Conservation (phyloP, 2,329 filamentous ascomycete species). For the Curvularia verruculosa region DNA sequence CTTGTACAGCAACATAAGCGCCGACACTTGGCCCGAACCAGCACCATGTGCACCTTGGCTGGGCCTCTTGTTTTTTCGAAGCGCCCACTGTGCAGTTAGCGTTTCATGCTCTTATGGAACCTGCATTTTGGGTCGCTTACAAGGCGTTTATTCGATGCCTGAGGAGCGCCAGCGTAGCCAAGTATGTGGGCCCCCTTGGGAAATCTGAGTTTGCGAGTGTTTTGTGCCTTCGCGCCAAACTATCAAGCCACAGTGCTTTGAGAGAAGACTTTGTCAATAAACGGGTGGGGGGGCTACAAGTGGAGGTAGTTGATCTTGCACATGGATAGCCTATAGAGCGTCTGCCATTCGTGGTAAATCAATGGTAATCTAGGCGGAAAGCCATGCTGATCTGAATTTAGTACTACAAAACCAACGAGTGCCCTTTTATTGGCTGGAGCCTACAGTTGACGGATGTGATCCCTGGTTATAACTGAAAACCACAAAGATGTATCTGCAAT, state of each 20-base stretch:
- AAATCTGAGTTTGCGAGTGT: slow-evolving; percentile 6
- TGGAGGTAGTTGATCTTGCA: not conserved
- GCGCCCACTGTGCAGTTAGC: slow-evolving; percentile 33
- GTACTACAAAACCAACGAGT: not conserved
- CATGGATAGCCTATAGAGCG: not conserved
- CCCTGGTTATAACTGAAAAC: not conserved
- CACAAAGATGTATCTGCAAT: not conserved
- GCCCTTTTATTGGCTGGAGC: not conserved
- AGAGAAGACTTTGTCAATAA: slow-evolving; percentile 5
- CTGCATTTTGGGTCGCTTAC: slow-evolving; percentile 21
- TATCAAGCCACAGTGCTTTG: slow-evolving; percentile 18
- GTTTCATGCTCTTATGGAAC: slow-evolving; percentile 31
- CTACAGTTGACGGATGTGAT: not conserved
- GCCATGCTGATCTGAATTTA: not conserved
- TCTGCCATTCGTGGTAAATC: not conserved
- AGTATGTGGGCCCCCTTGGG: slow-evolving; percentile 2
- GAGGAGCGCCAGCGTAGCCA: not conserved
- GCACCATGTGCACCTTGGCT: not conserved
- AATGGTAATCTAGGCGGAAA: not conserved
- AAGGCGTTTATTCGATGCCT: slow-evolving; percentile 23
- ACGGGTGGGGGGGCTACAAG: slow-evolving; percentile 4
- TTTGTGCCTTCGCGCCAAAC: slow-evolving; percentile 4
- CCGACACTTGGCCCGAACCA: slow-evolving; percentile 37
- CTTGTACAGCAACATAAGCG: slow-evolving; percentile 28
- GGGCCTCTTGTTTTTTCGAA: slow-evolving; percentile 20